Evolutionary conservation across 1,139 yeast genomes (phyloP), one percentile per base, ranked within the genome.

Genomic region (Dujonia santamariae): DNA sequence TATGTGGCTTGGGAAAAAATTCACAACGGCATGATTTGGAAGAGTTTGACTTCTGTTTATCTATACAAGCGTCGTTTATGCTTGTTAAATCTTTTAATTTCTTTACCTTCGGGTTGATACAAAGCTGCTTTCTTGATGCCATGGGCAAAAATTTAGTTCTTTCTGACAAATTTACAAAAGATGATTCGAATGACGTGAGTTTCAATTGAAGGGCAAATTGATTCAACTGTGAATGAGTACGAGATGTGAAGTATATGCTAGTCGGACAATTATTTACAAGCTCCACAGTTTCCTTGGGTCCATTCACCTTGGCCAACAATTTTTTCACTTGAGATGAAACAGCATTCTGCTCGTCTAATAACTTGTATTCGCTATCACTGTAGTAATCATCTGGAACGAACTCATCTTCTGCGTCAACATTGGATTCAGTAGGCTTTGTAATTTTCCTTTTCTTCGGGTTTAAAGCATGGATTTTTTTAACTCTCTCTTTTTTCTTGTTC

Each of bases 141-240:
- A 86, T 48, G 0, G 95, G 82, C 3, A 82, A 45, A 46, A 73
- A 80, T 49, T 82, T 83, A 3, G 70, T 63, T 38, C 77, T 56
- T 31, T 66, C 69, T 1, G 54, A 45, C 0, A 62, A 37, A 1
- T 63, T 67, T 7, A 55, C 60, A 40, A 77, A 63, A 0, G 88
- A 74, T 0, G 95, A 72, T 1, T 85, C 82, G 41, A 87, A 83
- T 0, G 57, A 42, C 0, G 95, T 78, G 23, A 84, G 52, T 26
- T 67, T 57, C 32, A 90, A 59, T 47, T 92, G 97, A 16, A 78
- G 75, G 0, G 90, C 77, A 52, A 90, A 85, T 50, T 90, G 98
- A 32, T 71, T 71, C 36, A 90, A 61, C 52, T 90, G 98, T 0
- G 97, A 86, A 51, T 90, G 97, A 0, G 98, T 90, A 54, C 98